Evolutionary conservation across 768 basidiomycete species (phyloP), one percentile per base, ranked within the genome.

Genomic region (Kondoa malvinella): DNA sequence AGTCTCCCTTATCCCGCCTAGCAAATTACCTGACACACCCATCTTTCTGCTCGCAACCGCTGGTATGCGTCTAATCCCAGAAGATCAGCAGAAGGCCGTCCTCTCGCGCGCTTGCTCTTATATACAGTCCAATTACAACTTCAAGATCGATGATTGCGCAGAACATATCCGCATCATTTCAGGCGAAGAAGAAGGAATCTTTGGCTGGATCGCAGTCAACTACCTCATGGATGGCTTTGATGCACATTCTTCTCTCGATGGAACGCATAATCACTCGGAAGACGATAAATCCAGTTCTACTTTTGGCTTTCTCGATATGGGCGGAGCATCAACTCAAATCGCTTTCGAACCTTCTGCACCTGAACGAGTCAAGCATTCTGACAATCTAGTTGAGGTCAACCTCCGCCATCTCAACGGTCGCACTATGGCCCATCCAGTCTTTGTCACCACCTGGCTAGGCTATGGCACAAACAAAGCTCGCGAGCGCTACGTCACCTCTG

Each of bases 141-240:
- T 96, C 78, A 83, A 81, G 65, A 82, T 95, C 68, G 87, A 87
- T 50, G 78, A 76, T 8, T 99, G 94, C 76, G 89, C 89, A n/a
- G 84, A 88, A 61, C 92, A 87, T 73, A 85, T 97, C 1, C 85
- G 87, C 57, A 90, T 97, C 70, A 97, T 97, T 73, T 89, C 89
- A 1, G 95, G 95, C 68, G 92, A 97, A 77, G 95, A 99, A 77
- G 95, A 99, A 75, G 95, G 95, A 0, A 79, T 97, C 57, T 97
- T 92, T 77, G 95, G 95, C 0, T 99, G 95, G 95, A 91, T 99
- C 67, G 92, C 92, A 0, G 91, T 97, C 73, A 99, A 97, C 78
- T 97, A 99, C 77, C 85, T 97, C 62, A 92, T 96, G 89, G 88
- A 97, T 74, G 94, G 92, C 1, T 99, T 99, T 74, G 78, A 75